phyloP scores from a whole-genome alignment of 202 grass and related monocot genomes.

The Zoysia matrella region DNA sequence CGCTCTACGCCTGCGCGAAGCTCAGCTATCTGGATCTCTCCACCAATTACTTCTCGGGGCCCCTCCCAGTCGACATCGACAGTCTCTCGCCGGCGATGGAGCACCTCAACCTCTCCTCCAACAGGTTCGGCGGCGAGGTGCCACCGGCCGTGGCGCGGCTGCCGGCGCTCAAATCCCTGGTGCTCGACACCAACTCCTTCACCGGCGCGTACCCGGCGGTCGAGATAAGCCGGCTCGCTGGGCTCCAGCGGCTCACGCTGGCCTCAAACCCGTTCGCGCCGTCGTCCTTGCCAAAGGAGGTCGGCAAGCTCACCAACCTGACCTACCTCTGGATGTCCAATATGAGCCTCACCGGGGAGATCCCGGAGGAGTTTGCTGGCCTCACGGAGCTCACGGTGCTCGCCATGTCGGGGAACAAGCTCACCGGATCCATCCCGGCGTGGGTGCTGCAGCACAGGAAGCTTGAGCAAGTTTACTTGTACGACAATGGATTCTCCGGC shows the following conservation, averaged over 20 bases:
- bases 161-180: constrained; percentile 35
- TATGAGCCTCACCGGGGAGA: constrained; percentile 57
- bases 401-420: constrained; percentile 40
- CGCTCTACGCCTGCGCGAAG: constrained; percentile 57
- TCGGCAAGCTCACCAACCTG: constrained; percentile 55
- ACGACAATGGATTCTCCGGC: constrained; percentile 47
- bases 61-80: constrained; percentile 55
- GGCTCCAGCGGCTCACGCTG: constrained; percentile 56
- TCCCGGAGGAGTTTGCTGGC: constrained; percentile 42
- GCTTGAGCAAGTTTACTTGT: constrained; percentile 45
- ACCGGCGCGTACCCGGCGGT: constrained; percentile 51
- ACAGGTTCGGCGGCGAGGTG: constrained; percentile 55
- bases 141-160: constrained; percentile 40
- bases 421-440: constrained; percentile 60
- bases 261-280: constrained; percentile 53
- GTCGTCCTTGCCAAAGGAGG: constrained; percentile 43
- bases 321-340: constrained; percentile 54
- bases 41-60: constrained; percentile 55
- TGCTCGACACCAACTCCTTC: constrained; percentile 62
- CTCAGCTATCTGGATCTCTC: constrained; percentile 67
- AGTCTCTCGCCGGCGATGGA: constrained; percentile 36
- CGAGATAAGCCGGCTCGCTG: constrained; percentile 44
- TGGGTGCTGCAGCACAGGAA: constrained; percentile 63
- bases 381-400: constrained; percentile 52
- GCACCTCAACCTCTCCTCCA: constrained; percentile 62